Evolutionary conservation across 2,329 filamentous ascomycete genomes (phyloP).

Genomic region (Coniochaeta sp.): DNA sequence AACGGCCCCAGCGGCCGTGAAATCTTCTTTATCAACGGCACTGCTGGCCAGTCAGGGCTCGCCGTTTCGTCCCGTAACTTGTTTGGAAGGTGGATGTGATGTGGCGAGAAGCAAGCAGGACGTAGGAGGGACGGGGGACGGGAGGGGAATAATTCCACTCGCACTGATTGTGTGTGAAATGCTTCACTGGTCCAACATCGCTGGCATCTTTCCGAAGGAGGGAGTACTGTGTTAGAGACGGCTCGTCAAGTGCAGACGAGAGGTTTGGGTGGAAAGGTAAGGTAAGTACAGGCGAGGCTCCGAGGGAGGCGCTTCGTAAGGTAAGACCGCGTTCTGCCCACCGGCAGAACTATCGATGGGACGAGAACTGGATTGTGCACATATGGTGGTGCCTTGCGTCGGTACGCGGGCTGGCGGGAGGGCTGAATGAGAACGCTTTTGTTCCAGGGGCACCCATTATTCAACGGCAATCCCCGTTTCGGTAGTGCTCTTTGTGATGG

Average conservation of each 20-base stretch:
- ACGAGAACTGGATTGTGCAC: neutral
- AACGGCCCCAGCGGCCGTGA: neutral
- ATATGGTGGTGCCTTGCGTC: neutral
- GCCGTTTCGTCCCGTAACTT: neutral
- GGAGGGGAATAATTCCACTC: neutral
- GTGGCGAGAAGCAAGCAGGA: slow-evolving; percentile 2
- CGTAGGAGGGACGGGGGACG: neutral
- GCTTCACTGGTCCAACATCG: neutral
- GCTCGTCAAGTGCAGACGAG: too few species aligned
- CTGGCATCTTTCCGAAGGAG: neutral
- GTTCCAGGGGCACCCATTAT: too few species aligned
- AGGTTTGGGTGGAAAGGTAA: neutral
- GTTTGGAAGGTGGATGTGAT: neutral
- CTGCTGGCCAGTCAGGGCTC: neutral
- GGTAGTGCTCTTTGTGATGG: neutral
- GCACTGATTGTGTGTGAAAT: too few species aligned
- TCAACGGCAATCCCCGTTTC: neutral
- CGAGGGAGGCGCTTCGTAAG: neutral
- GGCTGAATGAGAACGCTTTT: neutral
- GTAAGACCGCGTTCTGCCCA: neutral
- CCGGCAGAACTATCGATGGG: neutral
- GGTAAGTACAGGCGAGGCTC: neutral
- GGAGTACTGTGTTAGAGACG: too few species aligned
- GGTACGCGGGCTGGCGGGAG: neutral
- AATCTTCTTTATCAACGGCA: neutral